These are phyloP conservation scores for Chamaecrista fasciculata DNA, from an alignment of 306 rosid genomes.

Conservation along the genomic window DNA sequence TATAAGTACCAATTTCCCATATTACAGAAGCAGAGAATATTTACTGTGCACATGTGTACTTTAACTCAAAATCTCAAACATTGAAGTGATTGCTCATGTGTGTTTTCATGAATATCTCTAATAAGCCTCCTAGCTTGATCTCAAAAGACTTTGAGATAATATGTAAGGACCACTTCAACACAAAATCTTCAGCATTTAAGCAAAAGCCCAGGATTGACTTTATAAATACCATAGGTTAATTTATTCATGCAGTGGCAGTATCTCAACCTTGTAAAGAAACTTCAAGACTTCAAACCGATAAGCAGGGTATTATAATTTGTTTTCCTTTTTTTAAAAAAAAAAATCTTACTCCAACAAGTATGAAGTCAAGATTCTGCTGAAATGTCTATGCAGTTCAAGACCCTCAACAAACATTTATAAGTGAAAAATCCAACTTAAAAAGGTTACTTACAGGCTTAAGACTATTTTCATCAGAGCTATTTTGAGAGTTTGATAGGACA, in stretches of 20 bases:
- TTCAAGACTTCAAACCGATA: background rate
- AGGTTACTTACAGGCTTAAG: conserved; percentile 45
- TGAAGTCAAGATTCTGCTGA: background rate
- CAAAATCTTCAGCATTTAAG: background rate
- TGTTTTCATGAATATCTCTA: background rate
- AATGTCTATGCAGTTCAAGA: background rate
- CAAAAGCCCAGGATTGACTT: background rate
- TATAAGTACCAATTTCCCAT: background rate
- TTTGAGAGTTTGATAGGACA: conserved; percentile 35
- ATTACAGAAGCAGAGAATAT: background rate
- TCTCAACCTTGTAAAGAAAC: background rate
- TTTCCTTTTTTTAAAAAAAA: no score
- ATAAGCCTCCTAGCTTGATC: background rate
- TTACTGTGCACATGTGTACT: background rate
- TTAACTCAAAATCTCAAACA: background rate
- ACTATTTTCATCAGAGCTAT: conserved; percentile 17
- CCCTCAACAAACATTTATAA: background rate
- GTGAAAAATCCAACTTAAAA: background rate
- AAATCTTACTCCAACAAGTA: background rate
- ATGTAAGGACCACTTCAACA: no score
- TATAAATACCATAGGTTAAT: background rate
- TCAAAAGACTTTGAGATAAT: no score
- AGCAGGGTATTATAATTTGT: background rate
- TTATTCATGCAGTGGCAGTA: background rate
- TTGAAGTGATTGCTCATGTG: background rate